Conservation (phyloP, 106 monocot species). For the Cymbidium sinense region DNA sequence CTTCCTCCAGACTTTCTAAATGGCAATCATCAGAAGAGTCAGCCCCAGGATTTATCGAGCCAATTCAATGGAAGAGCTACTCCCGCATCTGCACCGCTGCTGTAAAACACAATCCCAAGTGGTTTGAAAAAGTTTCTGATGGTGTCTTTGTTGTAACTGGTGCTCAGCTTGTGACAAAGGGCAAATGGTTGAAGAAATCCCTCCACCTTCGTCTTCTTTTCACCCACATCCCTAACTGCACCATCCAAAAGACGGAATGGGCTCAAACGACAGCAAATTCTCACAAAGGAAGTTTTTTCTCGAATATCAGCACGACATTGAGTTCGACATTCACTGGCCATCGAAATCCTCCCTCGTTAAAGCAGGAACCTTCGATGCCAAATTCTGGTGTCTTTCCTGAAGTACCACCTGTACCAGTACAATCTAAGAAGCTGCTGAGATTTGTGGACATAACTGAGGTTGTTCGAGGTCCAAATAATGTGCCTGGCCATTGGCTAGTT, state of each 20-base stretch:
- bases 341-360: slow-evolving; percentile 9
- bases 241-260: slow-evolving; percentile 56
- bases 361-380: slow-evolving; percentile 32
- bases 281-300: slow-evolving; percentile 61
- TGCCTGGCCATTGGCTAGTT: slow-evolving; percentile 94
- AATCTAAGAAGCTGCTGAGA: slow-evolving; percentile 53
- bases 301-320: slow-evolving; percentile 65
- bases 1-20: slow-evolving; percentile 24
- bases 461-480: slow-evolving; percentile 70
- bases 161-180: slow-evolving; percentile 71
- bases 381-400: slow-evolving; percentile 66
- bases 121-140: slow-evolving; percentile 40
- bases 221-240: slow-evolving; percentile 59
- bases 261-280: slow-evolving; percentile 33
- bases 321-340: slow-evolving; percentile 71
- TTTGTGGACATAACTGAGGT: slow-evolving; percentile 81
- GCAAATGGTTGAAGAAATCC: slow-evolving; percentile 58
- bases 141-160: slow-evolving; percentile 84
- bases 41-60: slow-evolving; percentile 43
- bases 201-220: slow-evolving; percentile 80
- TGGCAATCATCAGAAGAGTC: slow-evolving; percentile 77
- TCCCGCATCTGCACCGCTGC: slow-evolving; percentile 52
- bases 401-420: slow-evolving; percentile 75
- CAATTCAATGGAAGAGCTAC: slow-evolving; percentile 74
- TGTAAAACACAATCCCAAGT: slow-evolving; percentile 61